Evolutionary conservation across 2,329 filamentous ascomycete genomes (phyloP).

Genomic region (Nemania sp.): DNA sequence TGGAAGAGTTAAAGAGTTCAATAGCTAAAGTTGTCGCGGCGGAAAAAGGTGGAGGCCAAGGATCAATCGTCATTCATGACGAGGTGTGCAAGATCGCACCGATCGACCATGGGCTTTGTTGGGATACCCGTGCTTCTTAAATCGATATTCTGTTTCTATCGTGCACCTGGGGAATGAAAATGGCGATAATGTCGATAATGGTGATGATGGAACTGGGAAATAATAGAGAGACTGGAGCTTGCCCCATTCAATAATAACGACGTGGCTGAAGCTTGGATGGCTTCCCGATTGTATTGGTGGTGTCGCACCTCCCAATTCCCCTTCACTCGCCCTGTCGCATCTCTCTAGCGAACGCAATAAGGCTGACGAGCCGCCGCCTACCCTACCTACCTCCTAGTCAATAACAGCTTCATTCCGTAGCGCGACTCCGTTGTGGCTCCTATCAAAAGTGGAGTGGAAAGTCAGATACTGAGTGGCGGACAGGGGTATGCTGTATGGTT

Average conservation of each 20-base stretch:
- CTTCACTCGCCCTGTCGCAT: constrained; percentile 31
- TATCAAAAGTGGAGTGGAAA: constrained; percentile 25
- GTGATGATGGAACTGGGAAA: neutral
- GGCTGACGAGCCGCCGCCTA: constrained; percentile 29
- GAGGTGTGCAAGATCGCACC: constrained; percentile 5
- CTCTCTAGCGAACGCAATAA: constrained; percentile 26
- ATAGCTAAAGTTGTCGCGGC: constrained; percentile 17
- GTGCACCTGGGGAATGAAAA: neutral
- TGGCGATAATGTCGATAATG: neutral
- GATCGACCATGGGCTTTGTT: constrained; percentile 6
- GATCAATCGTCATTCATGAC: constrained; percentile 42
- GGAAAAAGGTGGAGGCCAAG: constrained; percentile 17
- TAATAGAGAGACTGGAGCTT: neutral
- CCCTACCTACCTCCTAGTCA: neutral
- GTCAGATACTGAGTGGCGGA: neutral
- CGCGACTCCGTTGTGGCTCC: constrained; percentile 17
- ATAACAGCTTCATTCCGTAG: constrained; percentile 18
- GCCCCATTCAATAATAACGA: constrained; percentile 7
- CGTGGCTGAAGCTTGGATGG: constrained; percentile 28
- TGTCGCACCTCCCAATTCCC: constrained; percentile 22
- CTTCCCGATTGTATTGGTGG: constrained; percentile 5
- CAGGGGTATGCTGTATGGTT: no score
- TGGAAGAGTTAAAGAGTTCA: neutral
- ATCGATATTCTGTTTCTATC: neutral
- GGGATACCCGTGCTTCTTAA: no score